Evolutionary conservation across 2,329 filamentous ascomycete genomes (phyloP).

Genomic region (Pyrenochaeta sp.): DNA sequence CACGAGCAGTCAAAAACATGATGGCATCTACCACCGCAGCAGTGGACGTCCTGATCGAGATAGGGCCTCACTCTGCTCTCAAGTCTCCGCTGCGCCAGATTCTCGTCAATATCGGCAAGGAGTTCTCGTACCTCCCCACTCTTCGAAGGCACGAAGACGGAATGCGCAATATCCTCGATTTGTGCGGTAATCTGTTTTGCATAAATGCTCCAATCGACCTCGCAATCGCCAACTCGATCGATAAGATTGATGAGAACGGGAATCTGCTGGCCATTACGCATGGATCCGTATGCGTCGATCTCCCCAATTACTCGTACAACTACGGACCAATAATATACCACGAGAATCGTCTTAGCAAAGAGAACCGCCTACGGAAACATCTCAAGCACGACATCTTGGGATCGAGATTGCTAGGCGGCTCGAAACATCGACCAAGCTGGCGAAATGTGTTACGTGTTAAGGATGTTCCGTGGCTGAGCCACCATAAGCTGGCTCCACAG

Average conservation of each 20-base stretch:
- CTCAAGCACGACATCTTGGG: conserved; percentile 32
- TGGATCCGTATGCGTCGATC: not conserved
- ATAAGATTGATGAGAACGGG: not conserved
- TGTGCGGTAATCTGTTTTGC: conserved; percentile 1
- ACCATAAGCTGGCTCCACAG: conserved; percentile 50
- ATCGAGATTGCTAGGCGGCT: not conserved
- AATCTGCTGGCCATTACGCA: not conserved
- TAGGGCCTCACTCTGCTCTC: conserved; percentile 49
- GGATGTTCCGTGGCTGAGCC: conserved; percentile 56
- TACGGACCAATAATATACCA: conserved; percentile 10
- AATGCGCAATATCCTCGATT: not conserved
- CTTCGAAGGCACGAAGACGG: not conserved
- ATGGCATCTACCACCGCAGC: not conserved
- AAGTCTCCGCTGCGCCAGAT: conserved; percentile 1
- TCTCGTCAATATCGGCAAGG: not conserved
- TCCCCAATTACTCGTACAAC: conserved; percentile 17
- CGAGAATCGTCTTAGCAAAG: conserved; percentile 20
- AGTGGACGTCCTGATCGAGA: conserved; percentile 17
- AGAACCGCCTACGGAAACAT: conserved; percentile 14
- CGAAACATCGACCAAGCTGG: conserved; percentile 49
- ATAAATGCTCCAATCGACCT: not conserved
- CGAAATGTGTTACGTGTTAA: conserved; percentile 51
- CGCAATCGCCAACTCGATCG: not conserved
- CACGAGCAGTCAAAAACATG: conserved; percentile 7
- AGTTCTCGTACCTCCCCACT: not conserved